A percentile compares a stretch with the other conserved stretches of the same genome.
Conservation (phyloP, 345 rosid genomes). For the Lumnitzera littorea region DNA sequence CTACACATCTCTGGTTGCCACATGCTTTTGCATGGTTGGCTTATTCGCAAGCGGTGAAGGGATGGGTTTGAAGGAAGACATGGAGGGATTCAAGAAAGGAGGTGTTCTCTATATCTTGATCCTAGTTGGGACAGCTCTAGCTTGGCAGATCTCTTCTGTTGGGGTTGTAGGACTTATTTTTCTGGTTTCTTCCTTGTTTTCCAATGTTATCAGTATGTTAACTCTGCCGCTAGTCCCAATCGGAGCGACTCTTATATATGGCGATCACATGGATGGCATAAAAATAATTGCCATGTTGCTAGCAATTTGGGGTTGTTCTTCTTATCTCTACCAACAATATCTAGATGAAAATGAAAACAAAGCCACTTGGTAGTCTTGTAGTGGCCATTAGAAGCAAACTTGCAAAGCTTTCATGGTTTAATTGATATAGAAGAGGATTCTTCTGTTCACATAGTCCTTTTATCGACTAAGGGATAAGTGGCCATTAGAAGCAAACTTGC, state of each 20-base stretch:
- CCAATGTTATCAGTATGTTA: conserved; percentile 25
- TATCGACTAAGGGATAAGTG: no score
- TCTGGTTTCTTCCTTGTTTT: conserved; percentile 29
- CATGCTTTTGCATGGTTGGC: conserved; percentile 20
- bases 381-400: no score
- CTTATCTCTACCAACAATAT: conserved; percentile 30
- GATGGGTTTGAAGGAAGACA: conserved; percentile 19
- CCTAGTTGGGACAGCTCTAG: conserved; percentile 23
- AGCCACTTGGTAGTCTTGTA: not conserved
- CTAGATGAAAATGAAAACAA: conserved; percentile 17
- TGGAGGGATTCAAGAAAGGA: conserved; percentile 23
- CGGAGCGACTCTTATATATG: conserved; percentile 18
- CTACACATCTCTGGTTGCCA: conserved; percentile 33
- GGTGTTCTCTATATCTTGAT: conserved; percentile 17
- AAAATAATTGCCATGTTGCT: conserved; percentile 25
- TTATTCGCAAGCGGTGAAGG: conserved; percentile 36
- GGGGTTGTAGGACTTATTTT: conserved; percentile 24
- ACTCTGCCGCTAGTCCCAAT: conserved; percentile 24
- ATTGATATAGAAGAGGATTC: not conserved
- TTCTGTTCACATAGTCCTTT: no score
- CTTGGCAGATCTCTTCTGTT: conserved; percentile 28
- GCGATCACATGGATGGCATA: conserved; percentile 16
- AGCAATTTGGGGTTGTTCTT: conserved; percentile 28
- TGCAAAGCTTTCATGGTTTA: no score
- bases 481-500: no score